Evolutionary conservation across 306 rosid species (phyloP).

Genomic region (Astragalus membranaceus): DNA sequence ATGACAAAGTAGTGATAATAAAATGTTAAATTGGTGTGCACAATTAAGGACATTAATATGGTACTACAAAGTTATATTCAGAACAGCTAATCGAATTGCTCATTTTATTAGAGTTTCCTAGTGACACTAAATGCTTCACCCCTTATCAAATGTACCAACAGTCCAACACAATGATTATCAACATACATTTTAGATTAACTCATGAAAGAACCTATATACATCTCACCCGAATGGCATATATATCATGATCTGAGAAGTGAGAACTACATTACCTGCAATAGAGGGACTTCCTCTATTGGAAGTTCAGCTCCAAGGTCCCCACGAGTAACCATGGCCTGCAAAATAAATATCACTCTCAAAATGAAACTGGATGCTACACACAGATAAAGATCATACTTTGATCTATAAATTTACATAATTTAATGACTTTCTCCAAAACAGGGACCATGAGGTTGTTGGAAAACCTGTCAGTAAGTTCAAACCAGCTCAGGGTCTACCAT

Average conservation of each 20-base stretch:
- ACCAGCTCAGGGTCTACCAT: conserved; percentile 1
- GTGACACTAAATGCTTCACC: background rate
- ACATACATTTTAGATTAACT: conserved; percentile 10
- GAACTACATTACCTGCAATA: conserved; percentile 62
- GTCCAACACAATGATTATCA: background rate
- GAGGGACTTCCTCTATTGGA: conserved; percentile 96
- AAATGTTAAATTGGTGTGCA: background rate
- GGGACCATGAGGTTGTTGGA: no score
- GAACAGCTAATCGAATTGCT: background rate
- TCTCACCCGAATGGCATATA: background rate
- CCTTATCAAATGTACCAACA: conserved; percentile 6
- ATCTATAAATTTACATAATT: no score
- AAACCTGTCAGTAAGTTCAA: no score
- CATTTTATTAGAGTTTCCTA: background rate
- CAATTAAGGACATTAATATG: background rate
- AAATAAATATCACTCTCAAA: no score
- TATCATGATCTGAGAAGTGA: background rate
- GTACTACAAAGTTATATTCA: background rate
- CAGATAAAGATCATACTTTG: no score
- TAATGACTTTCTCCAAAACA: no score
- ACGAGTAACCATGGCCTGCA: conserved; percentile 97
- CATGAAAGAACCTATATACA: background rate
- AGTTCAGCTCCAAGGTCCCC: conserved; percentile 99
- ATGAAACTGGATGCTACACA: no score
- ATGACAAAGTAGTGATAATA: no score